Evolutionary conservation across 768 basidiomycete species (phyloP).

Genomic region (Collybia sordida): DNA sequence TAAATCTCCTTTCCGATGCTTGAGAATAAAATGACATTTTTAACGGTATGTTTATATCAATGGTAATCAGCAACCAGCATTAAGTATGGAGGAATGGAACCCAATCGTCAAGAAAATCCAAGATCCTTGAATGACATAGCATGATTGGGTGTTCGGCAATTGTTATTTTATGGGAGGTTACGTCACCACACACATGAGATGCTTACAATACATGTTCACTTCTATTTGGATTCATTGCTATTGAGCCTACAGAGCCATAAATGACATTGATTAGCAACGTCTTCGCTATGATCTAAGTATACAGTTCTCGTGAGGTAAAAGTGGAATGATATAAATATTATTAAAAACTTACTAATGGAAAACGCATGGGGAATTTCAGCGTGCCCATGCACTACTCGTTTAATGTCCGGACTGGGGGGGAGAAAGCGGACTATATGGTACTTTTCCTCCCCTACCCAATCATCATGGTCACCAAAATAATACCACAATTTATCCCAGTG

Average conservation of each 20-base stretch:
- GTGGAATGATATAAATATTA: conserved; percentile 1
- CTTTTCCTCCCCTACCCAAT: conserved; percentile 67
- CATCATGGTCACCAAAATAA: conserved; percentile 63
- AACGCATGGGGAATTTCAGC: conserved; percentile 67
- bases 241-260: conserved; percentile 6
- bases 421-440: conserved; percentile 40
- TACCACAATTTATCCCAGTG: conserved; percentile 40
- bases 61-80: too few relatives aligned
- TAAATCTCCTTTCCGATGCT: too few relatives aligned
- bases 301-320: too few relatives aligned
- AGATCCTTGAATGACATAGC: too few relatives aligned
- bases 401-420: conserved; percentile 27
- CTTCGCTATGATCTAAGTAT: conserved; percentile 48
- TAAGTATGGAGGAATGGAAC: too few relatives aligned
- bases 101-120: too few relatives aligned
- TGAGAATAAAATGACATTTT: too few relatives aligned
- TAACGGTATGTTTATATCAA: too few relatives aligned
- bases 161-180: too few relatives aligned
- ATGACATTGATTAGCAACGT: conserved; percentile 46
- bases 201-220: background rate
- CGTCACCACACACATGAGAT: too few relatives aligned
- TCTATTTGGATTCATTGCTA: background rate
- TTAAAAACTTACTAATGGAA: conserved; percentile 57
- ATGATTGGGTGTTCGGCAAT: too few relatives aligned
- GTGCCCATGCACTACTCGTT: conserved; percentile 42